Conservation (phyloP, 495 filamentous ascomycete genomes). For the Aspergillus sclerotiicarbonarius region DNA sequence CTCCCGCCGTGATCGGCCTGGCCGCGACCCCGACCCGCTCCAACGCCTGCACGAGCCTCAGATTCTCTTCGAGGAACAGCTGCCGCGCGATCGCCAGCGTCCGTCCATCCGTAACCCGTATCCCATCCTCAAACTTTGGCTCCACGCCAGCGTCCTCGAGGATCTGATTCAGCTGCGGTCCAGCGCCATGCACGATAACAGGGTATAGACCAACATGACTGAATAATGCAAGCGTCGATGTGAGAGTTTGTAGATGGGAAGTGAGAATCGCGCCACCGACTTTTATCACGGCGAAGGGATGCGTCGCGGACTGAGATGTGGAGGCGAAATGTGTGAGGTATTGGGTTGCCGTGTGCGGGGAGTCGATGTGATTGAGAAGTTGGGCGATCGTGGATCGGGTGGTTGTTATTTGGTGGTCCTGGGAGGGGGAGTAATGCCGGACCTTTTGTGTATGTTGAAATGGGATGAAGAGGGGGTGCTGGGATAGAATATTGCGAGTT, state of each 20-base stretch:
- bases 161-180: slow-evolving; percentile 92
- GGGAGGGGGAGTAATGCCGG: slow-evolving; percentile 47
- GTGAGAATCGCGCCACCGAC: slow-evolving; percentile 97
- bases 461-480: too few species aligned
- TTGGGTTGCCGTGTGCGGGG: slow-evolving; percentile 95
- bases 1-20: slow-evolving; percentile 86
- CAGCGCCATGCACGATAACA: slow-evolving; percentile 94
- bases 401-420: slow-evolving; percentile 48
- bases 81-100: slow-evolving; percentile 86
- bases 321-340: slow-evolving; percentile 98
- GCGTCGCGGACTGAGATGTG: slow-evolving; percentile 74
- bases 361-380: slow-evolving; percentile 91
- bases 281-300: slow-evolving; percentile 99
- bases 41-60: slow-evolving; percentile 91
- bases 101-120: slow-evolving; percentile 93
- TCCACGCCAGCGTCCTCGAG: slow-evolving; percentile 89
- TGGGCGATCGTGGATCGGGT: slow-evolving; percentile 91
- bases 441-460: slow-evolving; percentile 6
- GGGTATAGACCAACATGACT: slow-evolving; percentile 95
- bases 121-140: slow-evolving; percentile 94
- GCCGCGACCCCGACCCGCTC: slow-evolving; percentile 89
- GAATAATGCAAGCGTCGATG: slow-evolving; percentile 83
- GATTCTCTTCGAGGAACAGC: slow-evolving; percentile 92
- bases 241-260: slow-evolving; percentile 86
- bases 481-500: too few species aligned